Percentiles rank a stretch among this genome's conserved stretches.
Evolutionary conservation across 768 basidiomycete genomes (phyloP).

Genomic region (Suillus lakei): DNA sequence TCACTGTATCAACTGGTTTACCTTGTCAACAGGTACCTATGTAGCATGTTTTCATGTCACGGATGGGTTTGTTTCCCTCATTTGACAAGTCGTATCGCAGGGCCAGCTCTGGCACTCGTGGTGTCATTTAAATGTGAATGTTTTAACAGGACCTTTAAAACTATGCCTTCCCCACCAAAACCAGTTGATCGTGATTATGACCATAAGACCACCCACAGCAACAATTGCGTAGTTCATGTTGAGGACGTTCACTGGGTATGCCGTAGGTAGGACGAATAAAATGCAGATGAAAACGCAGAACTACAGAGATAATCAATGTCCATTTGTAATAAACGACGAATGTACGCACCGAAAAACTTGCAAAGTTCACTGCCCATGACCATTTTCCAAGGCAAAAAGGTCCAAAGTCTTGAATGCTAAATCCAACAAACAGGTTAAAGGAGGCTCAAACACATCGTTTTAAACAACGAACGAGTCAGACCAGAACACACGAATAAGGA

Average conservation of each 20-base stretch:
- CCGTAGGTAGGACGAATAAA: slow-evolving; percentile 62
- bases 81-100: background rate
- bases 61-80: background rate
- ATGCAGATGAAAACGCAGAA: slow-evolving; percentile 58
- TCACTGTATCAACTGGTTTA: too few relatives aligned
- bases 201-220: slow-evolving; percentile 51
- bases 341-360: slow-evolving; percentile 47
- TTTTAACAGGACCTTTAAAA: slow-evolving; percentile 53
- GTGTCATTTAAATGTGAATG: slow-evolving; percentile 17
- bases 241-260: slow-evolving; percentile 49
- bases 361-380: slow-evolving; percentile 56
- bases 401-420: slow-evolving; percentile 52
- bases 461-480: slow-evolving; percentile 45
- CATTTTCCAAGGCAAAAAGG: slow-evolving; percentile 57
- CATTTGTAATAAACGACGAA: background rate
- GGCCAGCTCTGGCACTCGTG: background rate
- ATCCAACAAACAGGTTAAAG: slow-evolving; percentile 50
- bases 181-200: slow-evolving; percentile 54
- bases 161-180: slow-evolving; percentile 48
- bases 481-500: slow-evolving; percentile 63
- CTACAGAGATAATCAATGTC: slow-evolving; percentile 29
- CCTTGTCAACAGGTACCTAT: too few relatives aligned
- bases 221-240: slow-evolving; percentile 67
- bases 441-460: slow-evolving; percentile 37
- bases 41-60: too few relatives aligned